phyloP scores from a whole-genome alignment of 169 alveolate genomes.

The Plasmodium vivax region DNA sequence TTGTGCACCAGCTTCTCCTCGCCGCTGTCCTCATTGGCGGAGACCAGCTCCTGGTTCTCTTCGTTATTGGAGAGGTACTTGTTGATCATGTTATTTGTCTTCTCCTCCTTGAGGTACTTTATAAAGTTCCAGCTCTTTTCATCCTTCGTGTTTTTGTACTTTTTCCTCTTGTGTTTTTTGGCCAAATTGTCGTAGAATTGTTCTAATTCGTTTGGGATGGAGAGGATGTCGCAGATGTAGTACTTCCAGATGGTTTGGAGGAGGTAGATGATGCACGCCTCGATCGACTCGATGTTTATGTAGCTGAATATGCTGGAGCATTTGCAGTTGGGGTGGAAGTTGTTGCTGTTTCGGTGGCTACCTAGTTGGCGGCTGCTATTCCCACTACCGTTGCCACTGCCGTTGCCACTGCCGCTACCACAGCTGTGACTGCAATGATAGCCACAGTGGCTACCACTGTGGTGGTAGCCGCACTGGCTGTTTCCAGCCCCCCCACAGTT shows the following conservation, averaged over 20 bases:
- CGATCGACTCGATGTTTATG: slow-evolving; percentile 26
- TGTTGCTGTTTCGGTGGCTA: not conserved
- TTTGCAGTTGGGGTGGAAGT: not conserved
- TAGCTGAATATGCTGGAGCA: slow-evolving; percentile 53
- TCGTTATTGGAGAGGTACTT: slow-evolving; percentile 23
- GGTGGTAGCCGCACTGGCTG: not conserved
- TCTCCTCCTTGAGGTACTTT: slow-evolving; percentile 45
- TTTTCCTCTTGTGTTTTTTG: slow-evolving; percentile 59
- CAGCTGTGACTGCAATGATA: not conserved
- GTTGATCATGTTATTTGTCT: slow-evolving; percentile 18
- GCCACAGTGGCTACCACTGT: not conserved
- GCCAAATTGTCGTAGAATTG: slow-evolving; percentile 53
- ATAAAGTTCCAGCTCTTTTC: slow-evolving; percentile 60
- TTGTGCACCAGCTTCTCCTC: not conserved
- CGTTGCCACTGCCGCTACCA: not conserved
- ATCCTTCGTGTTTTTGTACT: slow-evolving; percentile 44
- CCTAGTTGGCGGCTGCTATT: not conserved
- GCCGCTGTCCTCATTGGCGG: slow-evolving; percentile 6
- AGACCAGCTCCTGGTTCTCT: not conserved
- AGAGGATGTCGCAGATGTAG: slow-evolving; percentile 41
- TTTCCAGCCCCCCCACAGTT: not conserved
- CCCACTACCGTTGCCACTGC: too few species aligned
- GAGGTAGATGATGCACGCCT: slow-evolving; percentile 63
- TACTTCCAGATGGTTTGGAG: slow-evolving; percentile 25
- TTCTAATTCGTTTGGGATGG: slow-evolving; percentile 61